Percentiles rank a stretch among this genome's conserved stretches.
Conservation (phyloP, 148 eudicot genomes). For the Pouteria glomerata region DNA sequence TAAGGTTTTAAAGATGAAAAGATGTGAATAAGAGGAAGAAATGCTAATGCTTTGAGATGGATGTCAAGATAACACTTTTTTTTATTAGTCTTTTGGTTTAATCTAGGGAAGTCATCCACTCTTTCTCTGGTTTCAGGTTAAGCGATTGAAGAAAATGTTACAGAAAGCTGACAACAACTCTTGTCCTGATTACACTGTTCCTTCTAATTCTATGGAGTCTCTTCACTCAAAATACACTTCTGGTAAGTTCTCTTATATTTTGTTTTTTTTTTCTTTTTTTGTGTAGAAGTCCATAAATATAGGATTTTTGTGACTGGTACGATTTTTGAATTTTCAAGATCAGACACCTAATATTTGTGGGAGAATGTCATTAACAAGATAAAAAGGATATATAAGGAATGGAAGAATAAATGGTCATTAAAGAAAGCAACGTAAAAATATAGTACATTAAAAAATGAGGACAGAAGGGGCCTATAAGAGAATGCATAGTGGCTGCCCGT, state of each 20-base stretch:
- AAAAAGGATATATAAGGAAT: background rate
- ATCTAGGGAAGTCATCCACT: slow-evolving; percentile 4
- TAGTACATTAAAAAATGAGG: background rate
- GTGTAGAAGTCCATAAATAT: background rate
- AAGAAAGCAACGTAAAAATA: no score
- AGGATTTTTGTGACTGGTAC: background rate
- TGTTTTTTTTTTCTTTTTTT: no score
- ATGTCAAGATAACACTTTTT: background rate
- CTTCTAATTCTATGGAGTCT: slow-evolving; percentile 56
- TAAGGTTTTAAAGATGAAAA: background rate
- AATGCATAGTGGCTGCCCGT: background rate
- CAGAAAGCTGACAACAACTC: slow-evolving; percentile 64
- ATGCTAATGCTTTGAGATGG: background rate
- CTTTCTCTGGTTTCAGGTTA: slow-evolving; percentile 45
- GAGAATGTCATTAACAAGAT: background rate
- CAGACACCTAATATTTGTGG: background rate
- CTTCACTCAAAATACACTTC: slow-evolving; percentile 47
- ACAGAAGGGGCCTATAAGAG: background rate
- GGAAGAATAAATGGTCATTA: background rate
- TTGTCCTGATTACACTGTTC: slow-evolving; percentile 48
- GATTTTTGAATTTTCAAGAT: background rate
- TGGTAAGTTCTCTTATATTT: slow-evolving; percentile 34
- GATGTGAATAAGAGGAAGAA: background rate
- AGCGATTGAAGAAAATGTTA: slow-evolving; percentile 52
- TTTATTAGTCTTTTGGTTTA: background rate